Conservation (phyloP, 169 alveolate genomes). For the Plasmodium coatneyi region DNA sequence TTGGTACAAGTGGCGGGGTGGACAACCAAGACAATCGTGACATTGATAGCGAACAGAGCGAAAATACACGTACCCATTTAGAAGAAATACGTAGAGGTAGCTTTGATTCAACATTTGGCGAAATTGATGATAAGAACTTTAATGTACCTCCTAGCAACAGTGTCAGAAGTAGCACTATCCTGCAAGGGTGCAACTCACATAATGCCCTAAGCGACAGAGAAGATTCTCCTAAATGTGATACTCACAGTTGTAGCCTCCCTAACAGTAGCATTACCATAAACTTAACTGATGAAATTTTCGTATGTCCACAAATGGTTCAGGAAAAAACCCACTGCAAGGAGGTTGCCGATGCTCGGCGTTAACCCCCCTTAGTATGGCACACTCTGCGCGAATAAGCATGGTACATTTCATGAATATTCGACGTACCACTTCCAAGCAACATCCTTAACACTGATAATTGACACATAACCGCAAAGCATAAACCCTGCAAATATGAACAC, state of each 20-base stretch:
- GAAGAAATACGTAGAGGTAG: neutral
- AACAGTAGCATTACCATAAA: conserved; percentile 1
- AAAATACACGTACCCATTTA: neutral
- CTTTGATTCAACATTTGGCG: neutral
- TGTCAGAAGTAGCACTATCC: neutral
- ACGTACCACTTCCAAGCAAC: neutral
- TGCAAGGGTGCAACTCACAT: conserved; percentile 3
- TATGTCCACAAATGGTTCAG: conserved; percentile 46
- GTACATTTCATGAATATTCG: neutral
- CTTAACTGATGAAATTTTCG: conserved; percentile 43
- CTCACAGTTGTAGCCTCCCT: neutral
- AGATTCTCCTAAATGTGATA: neutral
- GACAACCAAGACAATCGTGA: neutral
- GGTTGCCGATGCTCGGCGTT: neutral
- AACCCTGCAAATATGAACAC: too few species aligned
- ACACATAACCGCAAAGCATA: too few species aligned
- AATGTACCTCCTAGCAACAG: neutral
- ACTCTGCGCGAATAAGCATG: too few species aligned
- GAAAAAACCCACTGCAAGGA: neutral
- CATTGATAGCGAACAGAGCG: neutral
- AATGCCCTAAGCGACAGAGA: neutral
- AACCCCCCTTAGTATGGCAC: neutral
- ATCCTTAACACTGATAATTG: neutral
- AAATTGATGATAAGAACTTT: neutral
- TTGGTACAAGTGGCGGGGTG: neutral